Evolutionary conservation across 2,329 filamentous ascomycete species (phyloP).

Genomic region (Cytospora schulzeri): DNA sequence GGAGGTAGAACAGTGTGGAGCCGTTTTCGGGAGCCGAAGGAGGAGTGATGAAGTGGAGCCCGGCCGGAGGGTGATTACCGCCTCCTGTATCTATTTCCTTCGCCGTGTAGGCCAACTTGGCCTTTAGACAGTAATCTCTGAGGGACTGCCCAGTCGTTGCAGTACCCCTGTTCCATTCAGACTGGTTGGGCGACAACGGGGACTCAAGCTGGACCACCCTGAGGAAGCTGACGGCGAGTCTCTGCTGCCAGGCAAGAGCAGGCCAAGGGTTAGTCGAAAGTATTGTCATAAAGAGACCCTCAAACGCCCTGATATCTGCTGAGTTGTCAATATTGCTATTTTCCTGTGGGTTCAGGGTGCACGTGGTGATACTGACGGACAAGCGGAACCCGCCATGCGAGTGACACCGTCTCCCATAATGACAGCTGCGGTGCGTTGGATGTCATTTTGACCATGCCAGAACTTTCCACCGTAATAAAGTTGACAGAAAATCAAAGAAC

Average conservation of each 20-base stretch:
- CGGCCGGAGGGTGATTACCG: not conserved
- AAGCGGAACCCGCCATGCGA: not conserved
- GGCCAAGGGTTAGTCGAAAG: not conserved
- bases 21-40: not conserved
- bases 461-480: not conserved
- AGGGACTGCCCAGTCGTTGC: not conserved
- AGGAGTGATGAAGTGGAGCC: slow-evolving; percentile 30
- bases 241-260: not conserved
- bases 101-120: not conserved
- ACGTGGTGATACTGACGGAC: not conserved
- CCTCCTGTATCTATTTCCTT: not conserved
- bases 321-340: not conserved
- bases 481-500: not conserved
- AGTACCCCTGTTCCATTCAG: not conserved
- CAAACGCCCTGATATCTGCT: not conserved
- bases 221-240: not conserved
- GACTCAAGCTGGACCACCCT: not conserved
- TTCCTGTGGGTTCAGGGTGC: too few relatives aligned
- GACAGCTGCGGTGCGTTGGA: not conserved
- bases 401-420: not conserved
- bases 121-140: not conserved
- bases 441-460: not conserved
- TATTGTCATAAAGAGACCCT: not conserved
- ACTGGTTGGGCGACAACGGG: not conserved
- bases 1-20: slow-evolving; percentile 30